Evolutionary conservation across 768 basidiomycete species (phyloP).

Genomic region (Rhodotorula paludigena): DNA sequence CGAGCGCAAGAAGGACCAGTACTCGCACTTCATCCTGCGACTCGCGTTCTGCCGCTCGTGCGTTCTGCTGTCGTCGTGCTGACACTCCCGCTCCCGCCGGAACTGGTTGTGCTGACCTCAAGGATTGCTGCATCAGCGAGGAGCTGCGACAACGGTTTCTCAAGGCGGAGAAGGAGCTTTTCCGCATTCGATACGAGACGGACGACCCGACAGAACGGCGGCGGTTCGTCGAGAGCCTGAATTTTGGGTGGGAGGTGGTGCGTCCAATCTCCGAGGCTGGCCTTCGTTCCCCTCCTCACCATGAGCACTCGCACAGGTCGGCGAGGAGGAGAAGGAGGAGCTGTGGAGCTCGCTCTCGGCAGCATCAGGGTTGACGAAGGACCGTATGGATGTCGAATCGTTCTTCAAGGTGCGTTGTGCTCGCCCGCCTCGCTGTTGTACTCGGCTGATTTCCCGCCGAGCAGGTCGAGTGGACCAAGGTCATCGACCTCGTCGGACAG

Average conservation of each 20-base stretch:
- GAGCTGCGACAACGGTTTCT: constrained; percentile 82
- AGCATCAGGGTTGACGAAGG: constrained; percentile 48
- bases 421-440: not conserved
- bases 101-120: not conserved
- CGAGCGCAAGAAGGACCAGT: constrained; percentile 74
- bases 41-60: constrained; percentile 95
- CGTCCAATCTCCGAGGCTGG: too few relatives aligned
- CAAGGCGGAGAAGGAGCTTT: constrained; percentile 79
- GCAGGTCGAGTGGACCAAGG: constrained; percentile 93
- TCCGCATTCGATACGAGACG: constrained; percentile 70
- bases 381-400: constrained; percentile 54
- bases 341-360: constrained; percentile 55
- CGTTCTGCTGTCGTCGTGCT: too few relatives aligned
- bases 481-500: constrained; percentile 82
- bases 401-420: constrained; percentile 66
- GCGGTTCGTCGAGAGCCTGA: constrained; percentile 56
- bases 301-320: too few relatives aligned
- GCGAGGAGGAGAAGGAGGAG: constrained; percentile 55
- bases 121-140: constrained; percentile 56
- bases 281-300: too few relatives aligned
- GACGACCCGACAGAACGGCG: constrained; percentile 57
- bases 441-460: not conserved
- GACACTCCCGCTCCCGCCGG: not conserved
- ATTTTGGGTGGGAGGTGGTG: constrained; percentile 49
- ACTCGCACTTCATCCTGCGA: constrained; percentile 88